These are phyloP conservation scores for Tulasnella sp. DNA, from an alignment of 768 basidiomycete species.

Conservation along the genomic window DNA sequence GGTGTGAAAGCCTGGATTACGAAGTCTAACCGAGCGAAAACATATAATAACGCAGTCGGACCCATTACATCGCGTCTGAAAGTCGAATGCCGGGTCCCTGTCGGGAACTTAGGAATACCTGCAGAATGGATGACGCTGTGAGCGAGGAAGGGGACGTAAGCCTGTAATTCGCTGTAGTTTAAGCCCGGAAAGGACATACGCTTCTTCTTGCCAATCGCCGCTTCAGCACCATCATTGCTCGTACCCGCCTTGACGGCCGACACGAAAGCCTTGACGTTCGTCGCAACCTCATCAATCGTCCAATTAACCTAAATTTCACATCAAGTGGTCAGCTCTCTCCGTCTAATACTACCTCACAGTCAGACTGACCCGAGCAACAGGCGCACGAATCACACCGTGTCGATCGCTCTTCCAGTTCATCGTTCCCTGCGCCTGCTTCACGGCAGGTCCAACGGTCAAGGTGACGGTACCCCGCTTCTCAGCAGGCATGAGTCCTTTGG, in stretches of 20 bases:
- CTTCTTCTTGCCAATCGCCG: conserved; percentile 47
- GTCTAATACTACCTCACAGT: not conserved
- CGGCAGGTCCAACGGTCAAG: conserved; percentile 72
- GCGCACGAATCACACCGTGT: conserved; percentile 68
- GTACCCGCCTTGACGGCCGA: conserved; percentile 61
- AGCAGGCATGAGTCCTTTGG: conserved; percentile 91
- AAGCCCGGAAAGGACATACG: conserved; percentile 21
- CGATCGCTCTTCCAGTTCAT: conserved; percentile 93
- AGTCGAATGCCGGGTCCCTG: conserved; percentile 87
- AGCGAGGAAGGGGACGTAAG: not conserved
- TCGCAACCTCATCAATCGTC: conserved; percentile 59
- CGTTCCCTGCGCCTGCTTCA: conserved; percentile 65
- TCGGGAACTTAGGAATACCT: conserved; percentile 72
- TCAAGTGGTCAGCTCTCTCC: not conserved
- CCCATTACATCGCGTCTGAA: conserved; percentile 44
- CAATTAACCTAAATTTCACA: conserved; percentile 49
- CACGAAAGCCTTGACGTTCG: conserved; percentile 69
- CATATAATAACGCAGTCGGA: not conserved
- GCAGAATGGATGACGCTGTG: conserved; percentile 62
- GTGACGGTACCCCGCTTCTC: conserved; percentile 90
- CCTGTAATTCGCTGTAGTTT: not conserved
- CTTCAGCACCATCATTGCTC: conserved; percentile 21
- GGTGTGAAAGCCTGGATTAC: not conserved
- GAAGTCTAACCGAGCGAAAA: not conserved
- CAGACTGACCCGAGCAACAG: conserved; percentile 58